These are phyloP conservation scores for Raphanus sativus DNA, from an alignment of 345 rosid species.

Conservation along the genomic window DNA sequence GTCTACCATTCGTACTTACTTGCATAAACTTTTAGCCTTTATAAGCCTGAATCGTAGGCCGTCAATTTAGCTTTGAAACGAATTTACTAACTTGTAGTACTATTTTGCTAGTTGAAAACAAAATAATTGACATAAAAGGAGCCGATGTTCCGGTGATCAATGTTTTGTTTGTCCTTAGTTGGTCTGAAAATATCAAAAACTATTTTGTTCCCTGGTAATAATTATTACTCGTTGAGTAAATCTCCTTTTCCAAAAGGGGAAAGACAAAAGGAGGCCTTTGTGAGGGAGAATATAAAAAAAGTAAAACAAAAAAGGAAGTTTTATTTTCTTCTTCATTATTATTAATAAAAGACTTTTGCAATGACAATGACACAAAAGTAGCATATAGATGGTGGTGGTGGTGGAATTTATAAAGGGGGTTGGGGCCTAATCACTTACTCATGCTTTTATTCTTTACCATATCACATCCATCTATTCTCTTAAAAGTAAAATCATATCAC, in stretches of 20 bases:
- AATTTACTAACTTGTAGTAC: neutral
- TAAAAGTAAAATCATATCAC: constrained; percentile 30
- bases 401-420: constrained; percentile 37
- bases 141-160: constrained; percentile 17
- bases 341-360: constrained; percentile 34
- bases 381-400: constrained; percentile 36
- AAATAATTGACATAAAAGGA: constrained; percentile 6
- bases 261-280: constrained; percentile 35
- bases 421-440: constrained; percentile 41
- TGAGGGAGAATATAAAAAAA: constrained; percentile 7
- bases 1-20: neutral
- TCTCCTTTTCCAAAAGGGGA: constrained; percentile 36
- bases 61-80: neutral
- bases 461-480: constrained; percentile 37
- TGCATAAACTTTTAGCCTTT: neutral
- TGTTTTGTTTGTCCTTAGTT: constrained; percentile 33
- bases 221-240: constrained; percentile 40
- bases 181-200: constrained; percentile 34
- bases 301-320: constrained; percentile 12
- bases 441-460: constrained; percentile 36
- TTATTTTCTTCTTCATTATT: constrained; percentile 20
- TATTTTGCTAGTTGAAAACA: neutral
- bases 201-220: constrained; percentile 30
- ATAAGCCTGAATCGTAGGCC: neutral
- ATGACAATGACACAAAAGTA: constrained; percentile 35